phyloP scores from a whole-genome alignment of 805 yeast genomes.

The Saturnispora hagleri region DNA sequence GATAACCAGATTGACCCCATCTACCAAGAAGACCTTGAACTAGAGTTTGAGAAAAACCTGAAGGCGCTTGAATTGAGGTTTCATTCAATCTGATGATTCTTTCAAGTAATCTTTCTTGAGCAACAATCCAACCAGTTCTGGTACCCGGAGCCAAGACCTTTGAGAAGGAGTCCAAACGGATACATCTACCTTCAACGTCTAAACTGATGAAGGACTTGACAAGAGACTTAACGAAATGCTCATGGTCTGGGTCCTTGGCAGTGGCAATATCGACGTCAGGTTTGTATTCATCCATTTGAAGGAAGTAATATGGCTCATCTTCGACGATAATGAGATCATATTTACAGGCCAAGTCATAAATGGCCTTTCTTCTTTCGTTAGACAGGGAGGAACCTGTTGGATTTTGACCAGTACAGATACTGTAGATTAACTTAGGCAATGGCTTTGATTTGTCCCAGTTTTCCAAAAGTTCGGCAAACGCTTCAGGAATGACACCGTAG shows the following conservation, averaged over 20 bases:
- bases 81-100: slow-evolving; percentile 67
- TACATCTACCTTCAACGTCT: slow-evolving; percentile 83
- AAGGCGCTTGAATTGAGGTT: slow-evolving; percentile 68
- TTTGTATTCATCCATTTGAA: slow-evolving; percentile 82
- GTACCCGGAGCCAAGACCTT: slow-evolving; percentile 89
- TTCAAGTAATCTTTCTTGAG: slow-evolving; percentile 54
- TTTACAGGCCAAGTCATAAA: slow-evolving; percentile 72
- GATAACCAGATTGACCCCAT: slow-evolving; percentile 87
- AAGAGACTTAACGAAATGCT: slow-evolving; percentile 55
- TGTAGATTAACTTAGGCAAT: slow-evolving; percentile 80
- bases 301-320: slow-evolving; percentile 96
- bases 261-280: slow-evolving; percentile 31
- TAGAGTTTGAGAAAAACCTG: slow-evolving; percentile 71
- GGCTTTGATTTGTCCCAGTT: slow-evolving; percentile 47
- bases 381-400: slow-evolving; percentile 90
- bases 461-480: slow-evolving; percentile 43
- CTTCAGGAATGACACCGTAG: slow-evolving; percentile 52
- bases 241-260: slow-evolving; percentile 35
- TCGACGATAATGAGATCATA: slow-evolving; percentile 83
- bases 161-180: slow-evolving; percentile 84
- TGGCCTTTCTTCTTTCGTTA: slow-evolving; percentile 62
- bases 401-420: slow-evolving; percentile 94
- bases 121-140: slow-evolving; percentile 85
- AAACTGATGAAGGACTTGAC: slow-evolving; percentile 67
- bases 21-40: slow-evolving; percentile 62